Evolutionary conservation across 139 green algal genomes (phyloP).

Genomic region (Picochlorum sp.): DNA sequence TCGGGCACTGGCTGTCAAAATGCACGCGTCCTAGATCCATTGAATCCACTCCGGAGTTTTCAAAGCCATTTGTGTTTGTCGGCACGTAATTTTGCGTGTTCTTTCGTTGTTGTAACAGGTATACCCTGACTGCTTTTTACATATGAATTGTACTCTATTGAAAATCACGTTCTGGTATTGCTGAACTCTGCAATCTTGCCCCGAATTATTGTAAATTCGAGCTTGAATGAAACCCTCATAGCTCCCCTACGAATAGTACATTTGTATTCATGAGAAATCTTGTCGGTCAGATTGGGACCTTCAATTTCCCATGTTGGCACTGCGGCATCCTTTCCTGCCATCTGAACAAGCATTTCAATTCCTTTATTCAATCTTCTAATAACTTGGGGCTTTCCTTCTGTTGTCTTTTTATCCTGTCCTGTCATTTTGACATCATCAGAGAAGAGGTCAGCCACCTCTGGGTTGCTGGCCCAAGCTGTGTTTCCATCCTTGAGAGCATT

Average conservation of each 20-base stretch:
- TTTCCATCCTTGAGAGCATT: conserved; percentile 10
- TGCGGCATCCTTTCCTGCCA: conserved; percentile 16
- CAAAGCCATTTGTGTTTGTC: too few species aligned
- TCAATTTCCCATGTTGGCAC: conserved; percentile 15
- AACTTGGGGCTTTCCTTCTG: conserved; percentile 20
- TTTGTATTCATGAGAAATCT: background rate
- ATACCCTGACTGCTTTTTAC: background rate
- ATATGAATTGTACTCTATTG: too few species aligned
- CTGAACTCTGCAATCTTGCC: conserved; percentile 16
- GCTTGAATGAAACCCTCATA: conserved; percentile 14
- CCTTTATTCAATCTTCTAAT: conserved; percentile 27
- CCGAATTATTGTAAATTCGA: conserved; percentile 11
- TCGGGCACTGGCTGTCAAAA: conserved; percentile 37
- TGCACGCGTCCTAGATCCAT: conserved; percentile 17
- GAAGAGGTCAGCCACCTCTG: conserved; percentile 21
- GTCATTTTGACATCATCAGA: conserved; percentile 21
- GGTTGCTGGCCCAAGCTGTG: conserved; percentile 14
- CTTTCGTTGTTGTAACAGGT: background rate
- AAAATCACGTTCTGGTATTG: conserved; percentile 12
- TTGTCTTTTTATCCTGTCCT: conserved; percentile 25
- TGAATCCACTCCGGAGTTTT: too few species aligned
- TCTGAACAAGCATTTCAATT: conserved; percentile 22
- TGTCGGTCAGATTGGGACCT: background rate
- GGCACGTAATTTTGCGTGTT: background rate
- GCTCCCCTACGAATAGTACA: conserved; percentile 12